These are phyloP conservation scores for Pyrus pyrifolia DNA, from an alignment of 306 rosid genomes.

Conservation along the genomic window DNA sequence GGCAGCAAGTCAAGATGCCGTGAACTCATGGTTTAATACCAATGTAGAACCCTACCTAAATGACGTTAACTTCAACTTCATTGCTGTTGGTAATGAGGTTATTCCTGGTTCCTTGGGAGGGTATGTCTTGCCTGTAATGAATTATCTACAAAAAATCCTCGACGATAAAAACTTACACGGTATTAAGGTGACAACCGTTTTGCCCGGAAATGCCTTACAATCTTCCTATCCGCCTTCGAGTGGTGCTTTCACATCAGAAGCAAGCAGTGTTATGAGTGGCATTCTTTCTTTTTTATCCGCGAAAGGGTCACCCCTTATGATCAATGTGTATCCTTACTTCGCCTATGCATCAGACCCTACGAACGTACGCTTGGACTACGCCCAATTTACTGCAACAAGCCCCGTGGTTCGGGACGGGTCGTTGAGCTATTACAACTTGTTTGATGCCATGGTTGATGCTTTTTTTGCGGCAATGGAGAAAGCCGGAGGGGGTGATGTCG, in stretches of 20 bases:
- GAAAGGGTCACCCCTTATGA: constrained; percentile 20
- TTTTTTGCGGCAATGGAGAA: constrained; percentile 25
- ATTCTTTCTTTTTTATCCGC: constrained; percentile 13
- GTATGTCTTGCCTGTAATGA: constrained; percentile 16
- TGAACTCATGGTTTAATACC: constrained; percentile 16
- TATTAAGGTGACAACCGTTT: constrained; percentile 25
- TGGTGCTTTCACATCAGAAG: constrained; percentile 1
- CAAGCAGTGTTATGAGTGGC: neutral
- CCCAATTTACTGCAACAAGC: neutral
- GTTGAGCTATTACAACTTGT: constrained; percentile 14
- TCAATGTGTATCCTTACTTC: constrained; percentile 35
- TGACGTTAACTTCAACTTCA: constrained; percentile 9
- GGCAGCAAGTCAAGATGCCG: constrained; percentile 8
- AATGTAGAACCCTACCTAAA: constrained; percentile 12
- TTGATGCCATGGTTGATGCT: constrained; percentile 32
- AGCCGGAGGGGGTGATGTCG: neutral
- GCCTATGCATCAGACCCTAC: constrained; percentile 23
- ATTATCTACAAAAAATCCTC: constrained; percentile 2
- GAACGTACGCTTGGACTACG: constrained; percentile 9
- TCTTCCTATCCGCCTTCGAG: constrained; percentile 22
- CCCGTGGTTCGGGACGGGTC: neutral
- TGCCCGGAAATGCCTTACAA: neutral
- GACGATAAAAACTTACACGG: neutral
- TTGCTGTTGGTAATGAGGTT: constrained; percentile 23
- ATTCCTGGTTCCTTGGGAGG: constrained; percentile 5